phyloP scores from a whole-genome alignment of 202 grass and related monocot species.

The Panicum hallii region DNA sequence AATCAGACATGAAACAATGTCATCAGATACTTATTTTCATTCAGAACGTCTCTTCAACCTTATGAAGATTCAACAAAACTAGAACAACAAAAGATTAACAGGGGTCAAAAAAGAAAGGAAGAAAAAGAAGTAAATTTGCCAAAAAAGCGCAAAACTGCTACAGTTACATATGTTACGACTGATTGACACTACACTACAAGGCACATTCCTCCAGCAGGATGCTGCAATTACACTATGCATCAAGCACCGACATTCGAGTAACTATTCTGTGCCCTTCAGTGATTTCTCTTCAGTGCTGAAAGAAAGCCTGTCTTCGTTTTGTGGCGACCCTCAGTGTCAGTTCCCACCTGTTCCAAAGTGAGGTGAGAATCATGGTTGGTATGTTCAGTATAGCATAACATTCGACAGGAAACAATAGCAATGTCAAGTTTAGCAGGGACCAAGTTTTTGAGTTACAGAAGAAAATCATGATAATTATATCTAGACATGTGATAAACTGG shows the following conservation, averaged over 20 bases:
- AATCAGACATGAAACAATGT: neutral
- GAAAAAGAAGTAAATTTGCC: neutral
- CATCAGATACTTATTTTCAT: neutral
- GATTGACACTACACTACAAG: slow-evolving; percentile 20
- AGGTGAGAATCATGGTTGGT: neutral
- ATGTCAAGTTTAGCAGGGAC: neutral
- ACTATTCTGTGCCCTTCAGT: slow-evolving; percentile 20
- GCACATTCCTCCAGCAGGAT: neutral
- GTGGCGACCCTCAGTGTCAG: slow-evolving; percentile 23
- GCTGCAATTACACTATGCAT: slow-evolving; percentile 18
- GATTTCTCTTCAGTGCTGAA: slow-evolving; percentile 58
- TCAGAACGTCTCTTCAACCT: neutral
- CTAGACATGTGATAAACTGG: neutral
- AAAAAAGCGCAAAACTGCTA: neutral
- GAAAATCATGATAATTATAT: neutral
- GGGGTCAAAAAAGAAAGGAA: neutral
- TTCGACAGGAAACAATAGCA: neutral
- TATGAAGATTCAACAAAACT: slow-evolving; percentile 26
- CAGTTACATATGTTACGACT: neutral
- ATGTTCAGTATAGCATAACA: neutral
- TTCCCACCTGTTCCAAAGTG: slow-evolving; percentile 46
- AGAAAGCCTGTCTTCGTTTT: slow-evolving; percentile 57
- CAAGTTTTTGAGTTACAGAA: neutral
- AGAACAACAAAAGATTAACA: neutral
- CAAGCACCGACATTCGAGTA: neutral